Base-by-base conservation (phyloP, 108 stramenopile genomes). In the Bacterosira constricta region DNA sequence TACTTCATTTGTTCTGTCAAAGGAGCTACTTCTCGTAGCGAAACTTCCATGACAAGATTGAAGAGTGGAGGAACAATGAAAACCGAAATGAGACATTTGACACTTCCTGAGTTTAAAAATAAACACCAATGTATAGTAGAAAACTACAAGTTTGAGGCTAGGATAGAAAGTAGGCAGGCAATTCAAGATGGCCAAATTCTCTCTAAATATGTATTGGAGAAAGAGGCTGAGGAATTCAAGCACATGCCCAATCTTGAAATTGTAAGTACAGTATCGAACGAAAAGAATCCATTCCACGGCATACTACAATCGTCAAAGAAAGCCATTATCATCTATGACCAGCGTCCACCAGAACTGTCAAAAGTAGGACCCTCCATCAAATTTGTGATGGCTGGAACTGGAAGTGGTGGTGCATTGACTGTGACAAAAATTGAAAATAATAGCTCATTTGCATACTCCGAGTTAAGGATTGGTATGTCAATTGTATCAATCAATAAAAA, bases 201-300 rank as follows among this genome's bases (percentile, higher is more conserved):
- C 7, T 62, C 60, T 8, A 25, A 4, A 2, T 62, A 44, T 62
- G 41, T 62, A 4, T 25, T 44, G 21, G 10, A 62, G 2, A 26
- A 2, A 2, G 60, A 62, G 42, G 8, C 23, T 5, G 41, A 62
- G 26, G 60, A 62, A 62, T 5, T 44, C 23, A 42, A 62, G 3
- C 41, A 27, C 44, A 25, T 44, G 8, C 2, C 17, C 4, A 44
- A 44, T 20, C 13, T 62, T 5, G 25, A 23, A 26, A 44, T 62
- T 26, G 17, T 62, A 2, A 44, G 23, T 11, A 9, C 3, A 2
- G 8, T 25, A 44, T 4, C 23, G 6, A 12, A 44, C 26, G 60
- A 27, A 6, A 25, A 3, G 2, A 62, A 62, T 62, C 60, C 60
- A 44, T 62, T 59, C 17, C 57, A 59, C 38, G 36, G 34, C 29